These are phyloP conservation scores for Nosema muscidifuracis DNA, from an alignment of 371 early-diverging fungal genomes.

Conservation along the genomic window DNA sequence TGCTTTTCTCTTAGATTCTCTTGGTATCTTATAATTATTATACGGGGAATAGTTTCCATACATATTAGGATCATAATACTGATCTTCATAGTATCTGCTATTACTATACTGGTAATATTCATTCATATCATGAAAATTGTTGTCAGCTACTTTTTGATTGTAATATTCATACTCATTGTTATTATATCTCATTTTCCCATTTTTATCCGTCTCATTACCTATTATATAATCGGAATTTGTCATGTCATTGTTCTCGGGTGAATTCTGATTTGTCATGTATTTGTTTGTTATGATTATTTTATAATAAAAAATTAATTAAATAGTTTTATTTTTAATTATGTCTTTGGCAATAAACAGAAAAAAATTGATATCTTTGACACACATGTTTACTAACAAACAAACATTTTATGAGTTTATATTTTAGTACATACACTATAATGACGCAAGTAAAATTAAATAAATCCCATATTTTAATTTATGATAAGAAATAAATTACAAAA, in stretches of 20 bases:
- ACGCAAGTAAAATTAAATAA: too few species aligned
- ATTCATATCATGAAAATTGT: slow-evolving; percentile 8
- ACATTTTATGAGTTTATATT: too few species aligned
- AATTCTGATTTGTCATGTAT: slow-evolving; percentile 28
- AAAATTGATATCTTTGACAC: neutral
- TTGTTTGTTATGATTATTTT: slow-evolving; percentile 32
- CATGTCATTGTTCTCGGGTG: neutral
- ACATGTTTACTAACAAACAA: neutral
- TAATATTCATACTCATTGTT: neutral
- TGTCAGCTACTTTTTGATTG: neutral
- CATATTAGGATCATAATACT: neutral
- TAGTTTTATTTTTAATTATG: neutral
- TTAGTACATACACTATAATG: neutral
- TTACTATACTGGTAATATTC: neutral
- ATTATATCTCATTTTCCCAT: neutral
- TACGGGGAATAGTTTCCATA: neutral
- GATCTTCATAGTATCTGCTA: neutral
- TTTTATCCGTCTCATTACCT: neutral
- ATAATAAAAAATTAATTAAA: slow-evolving; percentile 30
- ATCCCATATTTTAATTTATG: too few species aligned
- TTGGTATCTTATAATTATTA: slow-evolving; percentile 22
- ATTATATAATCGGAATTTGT: neutral
- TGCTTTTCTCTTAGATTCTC: slow-evolving; percentile 52
- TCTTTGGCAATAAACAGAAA: neutral
- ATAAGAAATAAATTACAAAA: too few species aligned